Base-by-base conservation (phyloP, 352 stramenopile genomes). In the Globisporangium echinulatum region DNA sequence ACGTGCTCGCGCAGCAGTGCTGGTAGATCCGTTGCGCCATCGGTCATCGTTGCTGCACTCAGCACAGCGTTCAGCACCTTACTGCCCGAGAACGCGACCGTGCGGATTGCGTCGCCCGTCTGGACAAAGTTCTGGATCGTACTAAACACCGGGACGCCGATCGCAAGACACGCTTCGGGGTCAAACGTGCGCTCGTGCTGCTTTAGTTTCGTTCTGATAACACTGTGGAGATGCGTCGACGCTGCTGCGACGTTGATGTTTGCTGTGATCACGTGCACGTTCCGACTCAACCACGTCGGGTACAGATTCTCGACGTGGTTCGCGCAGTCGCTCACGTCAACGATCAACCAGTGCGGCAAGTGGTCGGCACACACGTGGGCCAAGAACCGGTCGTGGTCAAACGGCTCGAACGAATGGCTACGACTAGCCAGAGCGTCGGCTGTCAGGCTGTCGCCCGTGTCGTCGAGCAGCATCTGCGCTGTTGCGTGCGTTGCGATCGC, bases 61-160 rank as follows among this genome's bases (percentile, higher is more conserved):
- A 97, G 84, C 43, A 97, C 75, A 52, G 82, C 86, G 61, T 94
- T 93, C 55, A 97, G 72, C 39, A 92, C 74, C 10, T 85, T 85
- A 53, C 86, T 96, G 57, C 96, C 82, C 14, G 96, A 95, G 48
- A 95, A 91, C 67, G 98, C 89, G 49, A 98, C 69, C 38, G 74
- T 73, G 43, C 88, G 69, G 59, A 98, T 92, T 42, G 85, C 79
- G 63, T 98, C 94, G 0, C 96, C 96, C 7, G 88, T 96, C 61
- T 96, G 89, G 10, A 97, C 74, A 25, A 98, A 86, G 64, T 93
- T 93, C 55, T 96, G 87, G 14, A 98, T 74, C 47, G 94, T 98
- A 66, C 78, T 91, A 62, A 97, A 90, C 37, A 99, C 83, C 19
- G 94, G 94, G 7, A 99, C 79, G 42, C 83, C 91, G 60, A 91